Evolutionary conservation across 73 alveolate genomes (phyloP).

Genomic region (Effrenium voratum): DNA sequence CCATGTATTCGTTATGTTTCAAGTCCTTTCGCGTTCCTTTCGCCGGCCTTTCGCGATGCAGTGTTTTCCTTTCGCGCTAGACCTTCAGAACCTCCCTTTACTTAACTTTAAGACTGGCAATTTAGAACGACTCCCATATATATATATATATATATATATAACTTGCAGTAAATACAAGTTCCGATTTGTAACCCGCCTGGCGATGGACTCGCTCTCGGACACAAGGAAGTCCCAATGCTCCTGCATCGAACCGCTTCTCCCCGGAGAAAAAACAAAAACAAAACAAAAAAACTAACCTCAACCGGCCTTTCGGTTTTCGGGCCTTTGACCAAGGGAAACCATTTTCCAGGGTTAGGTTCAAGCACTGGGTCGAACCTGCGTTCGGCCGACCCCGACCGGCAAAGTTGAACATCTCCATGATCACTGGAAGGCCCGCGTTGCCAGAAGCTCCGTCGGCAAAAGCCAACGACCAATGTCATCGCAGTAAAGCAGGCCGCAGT

Average conservation of each 20-base stretch:
- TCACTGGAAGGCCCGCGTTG: not conserved
- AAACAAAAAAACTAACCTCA: not conserved
- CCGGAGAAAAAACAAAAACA: not conserved
- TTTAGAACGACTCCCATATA: too few relatives aligned
- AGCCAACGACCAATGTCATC: not conserved
- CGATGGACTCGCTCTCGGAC: slow-evolving; percentile 53
- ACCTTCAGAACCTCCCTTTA: too few relatives aligned
- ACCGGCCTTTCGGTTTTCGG: not conserved
- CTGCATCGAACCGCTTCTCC: not conserved
- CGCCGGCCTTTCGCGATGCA: too few relatives aligned
- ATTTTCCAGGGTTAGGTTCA: too few relatives aligned
- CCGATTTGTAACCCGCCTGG: slow-evolving; percentile 32
- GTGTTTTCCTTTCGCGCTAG: too few relatives aligned
- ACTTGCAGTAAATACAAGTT: too few relatives aligned
- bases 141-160: too few relatives aligned
- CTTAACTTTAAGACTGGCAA: too few relatives aligned
- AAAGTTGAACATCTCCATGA: not conserved
- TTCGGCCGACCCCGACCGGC: not conserved
- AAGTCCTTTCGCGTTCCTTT: too few relatives aligned
- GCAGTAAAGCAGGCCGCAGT: not conserved
- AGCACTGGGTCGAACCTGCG: too few relatives aligned
- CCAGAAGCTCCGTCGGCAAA: not conserved
- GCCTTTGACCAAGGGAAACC: too few relatives aligned
- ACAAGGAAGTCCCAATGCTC: slow-evolving; percentile 71
- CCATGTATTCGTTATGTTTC: too few relatives aligned